Conservation (phyloP, 495 filamentous ascomycete genomes). For the Tuber melanosporum region DNA sequence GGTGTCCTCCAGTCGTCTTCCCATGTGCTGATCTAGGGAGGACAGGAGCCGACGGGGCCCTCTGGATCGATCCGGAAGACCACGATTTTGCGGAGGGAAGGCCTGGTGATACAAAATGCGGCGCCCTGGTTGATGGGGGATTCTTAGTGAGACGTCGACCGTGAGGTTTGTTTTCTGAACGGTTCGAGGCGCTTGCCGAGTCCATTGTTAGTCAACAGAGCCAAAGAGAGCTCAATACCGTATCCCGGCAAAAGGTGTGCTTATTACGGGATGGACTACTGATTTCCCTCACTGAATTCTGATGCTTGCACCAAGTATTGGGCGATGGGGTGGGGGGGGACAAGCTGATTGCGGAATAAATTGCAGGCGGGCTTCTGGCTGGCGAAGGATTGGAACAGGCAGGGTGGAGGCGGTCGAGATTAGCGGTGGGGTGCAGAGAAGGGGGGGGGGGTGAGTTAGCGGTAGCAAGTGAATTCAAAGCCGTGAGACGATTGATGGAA, state of each 20-base stretch:
- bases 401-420: neutral
- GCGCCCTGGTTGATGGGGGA: conserved; percentile 29
- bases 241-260: neutral
- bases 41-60: conserved; percentile 41
- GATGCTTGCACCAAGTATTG: neutral
- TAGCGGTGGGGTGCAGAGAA: neutral
- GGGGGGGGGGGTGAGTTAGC: neutral
- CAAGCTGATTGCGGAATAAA: neutral
- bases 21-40: conserved; percentile 40
- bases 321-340: neutral
- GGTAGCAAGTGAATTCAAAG: neutral
- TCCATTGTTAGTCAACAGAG: conserved; percentile 39
- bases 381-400: neutral
- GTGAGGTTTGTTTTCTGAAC: conserved; percentile 40
- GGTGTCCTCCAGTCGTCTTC: conserved; percentile 28
- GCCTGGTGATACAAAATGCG: conserved; percentile 38
- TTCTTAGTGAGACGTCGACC: conserved; percentile 42
- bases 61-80: conserved; percentile 40
- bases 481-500: neutral
- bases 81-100: conserved; percentile 38
- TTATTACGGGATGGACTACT: conserved; percentile 3
- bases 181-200: conserved; percentile 41
- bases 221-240: conserved; percentile 32
- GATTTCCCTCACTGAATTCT: neutral
- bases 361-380: neutral